A percentile compares a stretch with the other conserved stretches of the same genome.
phyloP scores from a whole-genome alignment of 2,329 filamentous ascomycete species.

The Talaromyces sp. region DNA sequence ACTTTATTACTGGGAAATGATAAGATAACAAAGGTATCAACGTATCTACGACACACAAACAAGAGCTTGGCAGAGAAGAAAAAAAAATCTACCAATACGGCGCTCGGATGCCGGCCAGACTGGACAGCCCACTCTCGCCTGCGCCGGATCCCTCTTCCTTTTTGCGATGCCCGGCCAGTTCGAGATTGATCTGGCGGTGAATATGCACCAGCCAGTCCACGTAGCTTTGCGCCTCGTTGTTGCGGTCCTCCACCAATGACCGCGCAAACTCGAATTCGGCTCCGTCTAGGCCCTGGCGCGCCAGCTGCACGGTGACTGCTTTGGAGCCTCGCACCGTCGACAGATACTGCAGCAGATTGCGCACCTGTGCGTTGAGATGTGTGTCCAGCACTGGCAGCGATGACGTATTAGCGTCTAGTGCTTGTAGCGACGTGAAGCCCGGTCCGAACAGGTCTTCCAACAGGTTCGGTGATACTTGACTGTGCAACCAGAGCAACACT shows the following conservation, averaged over 20 bases:
- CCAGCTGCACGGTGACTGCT: constrained; percentile 81
- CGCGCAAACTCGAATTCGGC: constrained; percentile 95
- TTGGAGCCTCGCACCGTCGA: constrained; percentile 77
- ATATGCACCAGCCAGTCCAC: constrained; percentile 97
- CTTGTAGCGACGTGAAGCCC: constrained; percentile 64
- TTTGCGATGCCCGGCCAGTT: constrained; percentile 54
- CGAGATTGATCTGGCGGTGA: constrained; percentile 86
- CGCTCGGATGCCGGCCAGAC: constrained; percentile 41
- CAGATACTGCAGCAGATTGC: constrained; percentile 87
- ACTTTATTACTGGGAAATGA: neutral
- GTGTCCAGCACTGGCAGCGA: constrained; percentile 80
- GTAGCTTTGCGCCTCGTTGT: constrained; percentile 96
- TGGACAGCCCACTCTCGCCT: constrained; percentile 39
- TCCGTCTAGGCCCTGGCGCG: constrained; percentile 86
- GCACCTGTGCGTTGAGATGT: constrained; percentile 87
- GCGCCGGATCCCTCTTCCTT: constrained; percentile 37
- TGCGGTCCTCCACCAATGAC: constrained; percentile 85
- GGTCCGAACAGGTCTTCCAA: constrained; percentile 85
- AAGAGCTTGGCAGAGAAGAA: neutral
- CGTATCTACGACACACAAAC: neutral
- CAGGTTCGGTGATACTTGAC: constrained; percentile 86
- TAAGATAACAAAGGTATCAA: neutral
- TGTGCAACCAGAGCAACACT: constrained; percentile 86
- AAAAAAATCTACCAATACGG: constrained; percentile 37
- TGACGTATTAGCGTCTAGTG: constrained; percentile 75